Base-by-base conservation (phyloP, 306 rosid genomes). In the Hippophae tibetana region DNA sequence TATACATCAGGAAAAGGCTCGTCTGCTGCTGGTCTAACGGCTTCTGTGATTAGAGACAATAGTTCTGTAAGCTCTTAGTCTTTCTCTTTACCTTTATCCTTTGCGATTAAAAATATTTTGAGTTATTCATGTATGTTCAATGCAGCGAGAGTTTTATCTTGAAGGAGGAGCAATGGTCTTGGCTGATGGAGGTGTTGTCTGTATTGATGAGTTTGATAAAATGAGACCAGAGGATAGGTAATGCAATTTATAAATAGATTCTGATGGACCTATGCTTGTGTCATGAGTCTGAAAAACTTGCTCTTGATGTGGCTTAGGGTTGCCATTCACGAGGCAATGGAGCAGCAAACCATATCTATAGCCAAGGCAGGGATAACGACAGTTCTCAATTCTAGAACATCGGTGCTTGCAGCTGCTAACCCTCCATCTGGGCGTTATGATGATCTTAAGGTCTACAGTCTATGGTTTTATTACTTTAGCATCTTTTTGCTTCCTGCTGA, bases 151-250 rank as follows among this genome's bases (percentile, higher is more conserved):
- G 73, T 92, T 92, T 74, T 92, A 92, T 78, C 99, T 92, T 68
- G 99, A 92, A 84, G 99, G 99, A 75, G 99, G 99, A 62, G 99
- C 99, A 56, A 92, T 92, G 99, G 99, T 92, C 76, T 82, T 92
- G 85, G 99, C 96, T 13, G 99, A 92, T 72, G 99, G 99, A 42
- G 99, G 96, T 63, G 99, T 88, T 78, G 99, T 92, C 56, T 92
- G 99, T 71, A 92, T 92, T 40, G 99, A 92, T 57, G 99, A 92
- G 85, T 92, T 92, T 64, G 96, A 92, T 81, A 92, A 92, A 78
- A 92, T 92, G 99, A 88, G 99, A 67, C 84, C 99, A n/a, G 99
- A 92, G 71, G 99, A 92, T 69, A 88, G 99, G 99, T 92, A 84
- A 25, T 55, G 57, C 65, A 66, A 62, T 53, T 53, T 54, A 14